phyloP scores from a whole-genome alignment of 2,329 filamentous ascomycete genomes.

The Colletotrichum navitas region DNA sequence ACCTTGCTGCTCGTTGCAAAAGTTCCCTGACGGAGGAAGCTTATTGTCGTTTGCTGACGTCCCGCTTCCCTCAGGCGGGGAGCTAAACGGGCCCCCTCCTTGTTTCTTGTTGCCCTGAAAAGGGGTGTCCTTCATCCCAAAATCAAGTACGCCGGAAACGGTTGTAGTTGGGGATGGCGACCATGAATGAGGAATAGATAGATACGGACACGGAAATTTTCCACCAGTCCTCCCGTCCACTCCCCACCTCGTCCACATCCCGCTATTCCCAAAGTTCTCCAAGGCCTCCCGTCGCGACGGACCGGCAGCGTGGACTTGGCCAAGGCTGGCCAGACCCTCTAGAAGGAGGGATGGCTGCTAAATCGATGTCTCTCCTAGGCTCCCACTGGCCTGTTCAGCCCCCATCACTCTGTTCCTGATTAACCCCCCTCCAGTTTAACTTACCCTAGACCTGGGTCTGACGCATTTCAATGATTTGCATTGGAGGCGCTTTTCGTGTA shows the following conservation, averaged over 20 bases:
- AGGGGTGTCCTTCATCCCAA: background rate
- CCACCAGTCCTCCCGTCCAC: background rate
- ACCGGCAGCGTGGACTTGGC: background rate
- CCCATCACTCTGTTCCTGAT: background rate
- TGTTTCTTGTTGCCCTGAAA: background rate
- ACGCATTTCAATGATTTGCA: background rate
- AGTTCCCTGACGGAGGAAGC: constrained; percentile 6
- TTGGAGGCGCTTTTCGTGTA: background rate
- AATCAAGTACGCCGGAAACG: constrained; percentile 3
- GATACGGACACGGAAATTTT: background rate
- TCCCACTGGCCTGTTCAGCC: background rate
- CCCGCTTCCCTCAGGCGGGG: background rate
- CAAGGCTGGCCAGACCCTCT: background rate
- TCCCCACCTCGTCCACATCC: too few relatives aligned
- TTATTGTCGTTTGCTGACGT: background rate
- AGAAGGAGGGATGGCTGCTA: background rate
- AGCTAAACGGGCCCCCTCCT: background rate
- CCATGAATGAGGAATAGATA: background rate
- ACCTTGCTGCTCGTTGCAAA: constrained; percentile 1
- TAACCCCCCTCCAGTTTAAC: background rate
- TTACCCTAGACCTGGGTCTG: background rate
- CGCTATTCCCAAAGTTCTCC: background rate
- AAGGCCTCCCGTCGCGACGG: constrained; percentile 4
- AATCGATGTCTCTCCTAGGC: background rate
- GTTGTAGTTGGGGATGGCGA: background rate